These are phyloP conservation scores for Sporothrix variecibatus DNA, from an alignment of 2,329 filamentous ascomycete species.

Conservation along the genomic window DNA sequence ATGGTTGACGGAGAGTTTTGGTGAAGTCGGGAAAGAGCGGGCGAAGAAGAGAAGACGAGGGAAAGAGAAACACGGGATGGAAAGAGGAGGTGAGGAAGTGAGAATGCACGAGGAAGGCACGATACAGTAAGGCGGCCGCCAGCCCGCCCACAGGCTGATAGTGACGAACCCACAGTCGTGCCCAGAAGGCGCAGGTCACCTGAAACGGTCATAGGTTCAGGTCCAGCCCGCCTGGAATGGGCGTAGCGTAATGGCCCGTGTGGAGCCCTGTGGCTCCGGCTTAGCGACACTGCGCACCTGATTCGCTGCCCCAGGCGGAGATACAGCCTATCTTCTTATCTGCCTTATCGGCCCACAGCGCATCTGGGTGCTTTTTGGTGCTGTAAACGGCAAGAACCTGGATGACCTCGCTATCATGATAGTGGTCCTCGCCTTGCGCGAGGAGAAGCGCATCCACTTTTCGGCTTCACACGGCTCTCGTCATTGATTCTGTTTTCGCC, in stretches of 20 bases:
- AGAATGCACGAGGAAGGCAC: background rate
- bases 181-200: slow-evolving; percentile 17
- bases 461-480: slow-evolving; percentile 6
- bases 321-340: background rate
- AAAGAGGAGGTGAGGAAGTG: background rate
- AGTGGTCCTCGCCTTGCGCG: background rate
- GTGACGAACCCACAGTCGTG: background rate
- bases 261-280: background rate
- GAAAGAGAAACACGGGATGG: background rate
- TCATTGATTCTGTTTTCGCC: background rate
- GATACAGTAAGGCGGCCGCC: background rate
- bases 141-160: background rate
- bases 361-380: background rate
- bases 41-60: background rate
- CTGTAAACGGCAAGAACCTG: background rate
- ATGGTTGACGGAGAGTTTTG: background rate
- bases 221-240: background rate
- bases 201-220: slow-evolving; percentile 17
- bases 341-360: slow-evolving; percentile 12
- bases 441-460: background rate
- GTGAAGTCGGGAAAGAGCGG: background rate
- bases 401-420: slow-evolving; percentile 11
- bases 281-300: background rate
- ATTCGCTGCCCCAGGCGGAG: slow-evolving; percentile 7
- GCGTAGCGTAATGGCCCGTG: background rate